Base-by-base conservation (phyloP, 176 grass and related monocot genomes). In the Eleusine coracana region DNA sequence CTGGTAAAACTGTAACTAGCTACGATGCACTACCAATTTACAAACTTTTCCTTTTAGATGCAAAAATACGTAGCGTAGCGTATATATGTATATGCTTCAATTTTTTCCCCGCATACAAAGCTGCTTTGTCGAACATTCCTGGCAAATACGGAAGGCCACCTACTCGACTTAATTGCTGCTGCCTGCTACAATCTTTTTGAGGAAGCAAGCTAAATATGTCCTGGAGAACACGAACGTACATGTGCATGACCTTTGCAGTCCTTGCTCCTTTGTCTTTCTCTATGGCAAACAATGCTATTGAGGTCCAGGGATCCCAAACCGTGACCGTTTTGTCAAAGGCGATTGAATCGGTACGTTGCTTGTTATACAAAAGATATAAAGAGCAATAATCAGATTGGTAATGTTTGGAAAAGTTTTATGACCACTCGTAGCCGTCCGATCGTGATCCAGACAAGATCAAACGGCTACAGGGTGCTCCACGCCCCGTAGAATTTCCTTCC, bases 71-170 rank as follows among this genome's bases (percentile, higher is more conserved):
- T 34, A 34, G 31, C 31, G 31, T 34, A 34, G 31, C 31, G 31
- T 34, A 34, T 34, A 34, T 34, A 34, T 34, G 31, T 34, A 34
- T 2, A 34, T 34, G 31, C 31, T 34, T 34, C 31, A 34, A 34
- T 34, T 34, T 34, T n/a, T 11, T 15, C 16, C 50, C 14, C 50
- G 17, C 14, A 15, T 50, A 52, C 50, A 52, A 16, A 52, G 50
- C 50, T 46, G 18, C 16, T 80, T 80, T 85, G 70, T 40, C 49
- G 62, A 15, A 44, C 54, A 51, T 7, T 67, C 65, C 54, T 68
- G 81, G 50, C 65, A 68, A 50, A 51, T 79, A 86, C 83, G 83
- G 83, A 74, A 42, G 29, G 31, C 66, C 78, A 89, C 71, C 77
- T 10, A 82, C 83, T 73, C 39, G 10, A 68, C 66, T 82, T 86